These are phyloP conservation scores for Candida albicans DNA, from an alignment of 1,139 yeast species.

Conservation along the genomic window DNA sequence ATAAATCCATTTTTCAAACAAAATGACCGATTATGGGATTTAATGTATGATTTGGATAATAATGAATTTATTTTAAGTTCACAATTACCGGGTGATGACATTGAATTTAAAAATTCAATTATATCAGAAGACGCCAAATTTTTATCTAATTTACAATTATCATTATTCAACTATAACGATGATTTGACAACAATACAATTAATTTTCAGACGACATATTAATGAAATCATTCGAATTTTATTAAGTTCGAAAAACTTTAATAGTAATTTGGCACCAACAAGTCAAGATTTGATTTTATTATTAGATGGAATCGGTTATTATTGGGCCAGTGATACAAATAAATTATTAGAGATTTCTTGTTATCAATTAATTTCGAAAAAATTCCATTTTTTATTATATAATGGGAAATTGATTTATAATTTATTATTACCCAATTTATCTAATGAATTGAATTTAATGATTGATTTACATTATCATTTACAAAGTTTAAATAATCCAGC, in stretches of 20 bases:
- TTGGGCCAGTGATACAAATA: slow-evolving; percentile 45
- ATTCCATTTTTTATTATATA: slow-evolving; percentile 37
- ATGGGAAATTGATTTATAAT: slow-evolving; percentile 35
- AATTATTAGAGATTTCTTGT: slow-evolving; percentile 44
- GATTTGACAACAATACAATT: slow-evolving; percentile 50
- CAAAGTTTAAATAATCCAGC: slow-evolving; percentile 34
- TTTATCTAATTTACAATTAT: slow-evolving; percentile 44
- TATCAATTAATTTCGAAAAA: slow-evolving; percentile 42
- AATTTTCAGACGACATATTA: slow-evolving; percentile 48
- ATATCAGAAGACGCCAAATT: slow-evolving; percentile 51
- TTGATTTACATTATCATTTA: slow-evolving; percentile 46
- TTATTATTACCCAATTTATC: slow-evolving; percentile 39
- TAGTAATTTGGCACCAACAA: slow-evolving; percentile 16
- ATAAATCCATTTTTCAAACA: slow-evolving; percentile 65
- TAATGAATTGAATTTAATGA: slow-evolving; percentile 45
- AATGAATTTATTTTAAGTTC: slow-evolving; percentile 42
- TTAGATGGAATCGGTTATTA: slow-evolving; percentile 47
- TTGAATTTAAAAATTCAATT: slow-evolving; percentile 31
- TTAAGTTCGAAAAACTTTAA: slow-evolving; percentile 42
- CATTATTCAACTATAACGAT: slow-evolving; percentile 48
- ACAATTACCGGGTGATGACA: slow-evolving; percentile 14
- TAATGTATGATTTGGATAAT: slow-evolving; percentile 56
- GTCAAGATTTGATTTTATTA: slow-evolving; percentile 27
- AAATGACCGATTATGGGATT: slow-evolving; percentile 59
- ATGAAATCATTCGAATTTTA: slow-evolving; percentile 44